A percentile compares a stretch with the other conserved stretches of the same genome.
These are phyloP conservation scores for Globisporangium rhizosaccharum DNA, from an alignment of 352 stramenopile genomes.

Conservation along the genomic window DNA sequence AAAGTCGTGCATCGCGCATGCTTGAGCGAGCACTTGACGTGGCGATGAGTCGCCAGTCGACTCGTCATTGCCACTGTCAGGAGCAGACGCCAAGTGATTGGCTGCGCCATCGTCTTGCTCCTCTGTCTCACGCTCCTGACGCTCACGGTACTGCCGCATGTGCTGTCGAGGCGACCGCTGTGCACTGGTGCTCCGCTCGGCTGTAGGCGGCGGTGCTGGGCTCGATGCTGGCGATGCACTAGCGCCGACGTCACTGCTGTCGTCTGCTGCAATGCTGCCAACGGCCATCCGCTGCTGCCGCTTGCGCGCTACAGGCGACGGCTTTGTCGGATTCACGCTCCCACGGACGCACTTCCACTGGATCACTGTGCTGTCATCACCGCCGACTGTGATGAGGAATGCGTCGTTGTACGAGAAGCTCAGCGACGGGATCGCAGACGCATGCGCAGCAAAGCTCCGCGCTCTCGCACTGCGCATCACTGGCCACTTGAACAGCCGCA, in stretches of 20 bases:
- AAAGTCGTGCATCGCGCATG: constrained; percentile 32
- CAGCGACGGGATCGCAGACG: constrained; percentile 37
- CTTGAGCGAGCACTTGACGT: constrained; percentile 14
- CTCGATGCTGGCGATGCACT: constrained; percentile 3
- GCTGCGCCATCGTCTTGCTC: neutral
- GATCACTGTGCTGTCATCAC: constrained; percentile 51
- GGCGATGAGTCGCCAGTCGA: neutral
- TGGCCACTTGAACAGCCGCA: constrained; percentile 56
- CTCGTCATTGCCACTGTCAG: neutral
- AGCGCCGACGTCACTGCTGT: neutral
- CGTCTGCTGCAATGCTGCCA: neutral
- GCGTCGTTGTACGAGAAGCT: constrained; percentile 42
- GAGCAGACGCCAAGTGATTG: neutral
- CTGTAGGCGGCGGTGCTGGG: constrained; percentile 9
- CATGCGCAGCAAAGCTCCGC: constrained; percentile 43
- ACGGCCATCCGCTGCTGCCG: constrained; percentile 2
- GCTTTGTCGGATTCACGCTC: constrained; percentile 4
- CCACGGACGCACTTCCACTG: constrained; percentile 36
- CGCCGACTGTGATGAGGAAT: constrained; percentile 48
- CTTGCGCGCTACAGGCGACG: constrained; percentile 5
- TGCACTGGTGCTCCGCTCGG: constrained; percentile 13
- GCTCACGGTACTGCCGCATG: constrained; percentile 31
- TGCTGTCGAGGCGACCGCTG: constrained; percentile 26
- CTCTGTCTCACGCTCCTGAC: constrained; percentile 9
- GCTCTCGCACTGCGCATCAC: constrained; percentile 29